Evolutionary conservation across 1,284 basidiomycete species (phyloP).

Genomic region (Leccinum subrobustum): DNA sequence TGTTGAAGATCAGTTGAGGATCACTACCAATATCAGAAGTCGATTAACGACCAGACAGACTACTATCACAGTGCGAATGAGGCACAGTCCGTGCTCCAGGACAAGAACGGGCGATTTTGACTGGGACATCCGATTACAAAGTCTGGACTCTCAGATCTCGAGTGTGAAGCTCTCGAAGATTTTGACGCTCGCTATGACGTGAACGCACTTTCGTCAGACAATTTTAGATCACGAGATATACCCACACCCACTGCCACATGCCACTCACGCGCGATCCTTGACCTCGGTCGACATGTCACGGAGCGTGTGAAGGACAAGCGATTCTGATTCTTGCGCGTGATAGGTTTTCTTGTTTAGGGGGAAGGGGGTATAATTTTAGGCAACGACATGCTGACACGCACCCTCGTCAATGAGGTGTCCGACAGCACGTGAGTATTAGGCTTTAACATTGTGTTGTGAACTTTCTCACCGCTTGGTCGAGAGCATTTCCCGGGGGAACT

Average conservation of each 20-base stretch:
- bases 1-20: slow-evolving; percentile 33
- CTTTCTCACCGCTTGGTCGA: slow-evolving; percentile 23
- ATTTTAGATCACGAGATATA: slow-evolving; percentile 5
- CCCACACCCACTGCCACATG: slow-evolving; percentile 6
- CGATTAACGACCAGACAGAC: slow-evolving; percentile 22
- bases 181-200: slow-evolving; percentile 19
- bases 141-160: slow-evolving; percentile 1
- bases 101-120: not conserved
- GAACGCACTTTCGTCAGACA: slow-evolving; percentile 9
- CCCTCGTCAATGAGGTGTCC: not conserved
- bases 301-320: slow-evolving; percentile 3
- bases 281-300: slow-evolving; percentile 1
- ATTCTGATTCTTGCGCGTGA: not conserved
- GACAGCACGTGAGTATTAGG: slow-evolving; percentile 13
- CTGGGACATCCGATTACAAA: not conserved
- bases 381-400: slow-evolving; percentile 5
- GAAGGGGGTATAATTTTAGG: not conserved
- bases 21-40: slow-evolving; percentile 28
- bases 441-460: slow-evolving; percentile 19
- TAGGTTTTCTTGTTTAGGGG: slow-evolving; percentile 4
- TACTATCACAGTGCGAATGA: slow-evolving; percentile 4
- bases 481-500: slow-evolving; percentile 5
- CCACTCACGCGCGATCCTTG: slow-evolving; percentile 1
- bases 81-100: not conserved
- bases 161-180: slow-evolving; percentile 1